phyloP scores from a whole-genome alignment of 805 yeast species.

The Saturnispora bothae region DNA sequence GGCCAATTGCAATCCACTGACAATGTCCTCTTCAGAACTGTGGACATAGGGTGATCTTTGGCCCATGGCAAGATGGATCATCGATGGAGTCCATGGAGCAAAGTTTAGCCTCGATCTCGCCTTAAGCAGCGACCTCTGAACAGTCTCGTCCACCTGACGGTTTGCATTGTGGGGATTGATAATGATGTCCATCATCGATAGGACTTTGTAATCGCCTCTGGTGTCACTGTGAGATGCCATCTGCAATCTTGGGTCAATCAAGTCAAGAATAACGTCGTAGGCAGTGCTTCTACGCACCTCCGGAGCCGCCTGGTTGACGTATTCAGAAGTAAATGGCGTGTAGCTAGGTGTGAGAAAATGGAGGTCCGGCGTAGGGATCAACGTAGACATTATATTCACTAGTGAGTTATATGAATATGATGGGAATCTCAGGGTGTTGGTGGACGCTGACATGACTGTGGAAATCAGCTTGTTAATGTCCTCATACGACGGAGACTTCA shows the following conservation, averaged over 20 bases:
- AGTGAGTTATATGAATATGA: conserved; percentile 82
- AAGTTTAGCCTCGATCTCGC: conserved; percentile 61
- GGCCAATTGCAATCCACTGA: conserved; percentile 75
- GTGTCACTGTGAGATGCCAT: conserved; percentile 44
- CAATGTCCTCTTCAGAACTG: conserved; percentile 30
- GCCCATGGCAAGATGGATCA: conserved; percentile 71
- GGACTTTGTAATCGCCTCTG: conserved; percentile 31
- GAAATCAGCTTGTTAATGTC: conserved; percentile 82
- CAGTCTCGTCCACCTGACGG: conserved; percentile 35
- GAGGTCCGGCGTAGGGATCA: conserved; percentile 77
- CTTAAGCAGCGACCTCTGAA: conserved; percentile 42
- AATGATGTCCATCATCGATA: conserved; percentile 60
- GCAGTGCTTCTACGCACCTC: conserved; percentile 62
- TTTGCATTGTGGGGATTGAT: conserved; percentile 38
- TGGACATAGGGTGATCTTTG: conserved; percentile 55
- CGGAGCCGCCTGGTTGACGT: conserved; percentile 30
- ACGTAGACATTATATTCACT: conserved; percentile 68
- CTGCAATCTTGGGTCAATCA: conserved; percentile 66
- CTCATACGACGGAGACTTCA: conserved; percentile 52
- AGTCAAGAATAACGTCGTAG: conserved; percentile 74
- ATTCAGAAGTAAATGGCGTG: conserved; percentile 65
- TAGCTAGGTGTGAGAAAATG: conserved; percentile 67
- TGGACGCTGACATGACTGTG: conserved; percentile 70
- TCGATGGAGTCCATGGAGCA: conserved; percentile 78
- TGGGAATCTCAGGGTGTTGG: conserved; percentile 78